These are phyloP conservation scores for Capsella bursapastoris DNA, from an alignment of 345 rosid species.

Conservation along the genomic window DNA sequence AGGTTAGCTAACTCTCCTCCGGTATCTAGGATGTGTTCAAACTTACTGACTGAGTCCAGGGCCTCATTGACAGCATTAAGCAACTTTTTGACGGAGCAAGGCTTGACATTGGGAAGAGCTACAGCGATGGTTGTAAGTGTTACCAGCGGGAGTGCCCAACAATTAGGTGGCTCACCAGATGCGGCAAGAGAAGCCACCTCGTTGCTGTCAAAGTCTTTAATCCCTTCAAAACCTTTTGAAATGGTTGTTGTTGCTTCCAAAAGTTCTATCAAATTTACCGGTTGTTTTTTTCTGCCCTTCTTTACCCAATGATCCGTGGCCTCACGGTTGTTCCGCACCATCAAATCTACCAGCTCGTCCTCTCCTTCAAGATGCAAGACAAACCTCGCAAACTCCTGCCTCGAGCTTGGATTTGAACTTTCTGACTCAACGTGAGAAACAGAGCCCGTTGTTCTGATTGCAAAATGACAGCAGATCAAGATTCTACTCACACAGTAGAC, in stretches of 20 bases:
- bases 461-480: slow-evolving; percentile 39
- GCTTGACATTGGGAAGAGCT: slow-evolving; percentile 59
- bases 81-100: slow-evolving; percentile 45
- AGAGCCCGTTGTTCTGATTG: slow-evolving; percentile 31
- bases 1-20: slow-evolving; percentile 48
- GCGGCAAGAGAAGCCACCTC: slow-evolving; percentile 56
- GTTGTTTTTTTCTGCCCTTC: slow-evolving; percentile 55
- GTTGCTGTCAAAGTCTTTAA: slow-evolving; percentile 48
- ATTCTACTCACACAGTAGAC: slow-evolving; percentile 52
- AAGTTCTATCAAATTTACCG: slow-evolving; percentile 21
- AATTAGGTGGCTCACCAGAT: slow-evolving; percentile 62
- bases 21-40: slow-evolving; percentile 51
- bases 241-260: slow-evolving; percentile 24
- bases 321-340: slow-evolving; percentile 59
- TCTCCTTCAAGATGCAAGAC: slow-evolving; percentile 93
- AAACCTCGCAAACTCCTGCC: slow-evolving; percentile 60
- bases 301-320: slow-evolving; percentile 54
- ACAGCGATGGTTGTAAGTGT: slow-evolving; percentile 76
- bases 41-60: slow-evolving; percentile 51
- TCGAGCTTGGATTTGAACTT: slow-evolving; percentile 38
- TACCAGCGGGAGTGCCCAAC: slow-evolving; percentile 86
- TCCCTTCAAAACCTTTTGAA: slow-evolving; percentile 33
- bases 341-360: slow-evolving; percentile 58
- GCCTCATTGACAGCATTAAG: slow-evolving; percentile 64
- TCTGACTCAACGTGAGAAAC: slow-evolving; percentile 48